Base-by-base conservation (phyloP, 768 basidiomycete species). In the Termitomyces sp. region DNA sequence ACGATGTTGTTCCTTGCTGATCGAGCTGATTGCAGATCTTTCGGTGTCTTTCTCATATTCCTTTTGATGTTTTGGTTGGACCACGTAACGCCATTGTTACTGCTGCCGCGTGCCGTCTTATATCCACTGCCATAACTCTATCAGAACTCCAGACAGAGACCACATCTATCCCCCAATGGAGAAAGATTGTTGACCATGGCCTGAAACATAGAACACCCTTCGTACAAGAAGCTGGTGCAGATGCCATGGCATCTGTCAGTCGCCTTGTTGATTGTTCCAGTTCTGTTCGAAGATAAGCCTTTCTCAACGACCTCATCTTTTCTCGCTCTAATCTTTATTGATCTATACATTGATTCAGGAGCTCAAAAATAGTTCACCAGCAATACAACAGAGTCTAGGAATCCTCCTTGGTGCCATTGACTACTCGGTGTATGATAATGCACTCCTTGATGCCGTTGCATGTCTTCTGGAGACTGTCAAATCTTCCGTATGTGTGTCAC, bases 151-250 rank as follows among this genome's bases (percentile, higher is more conserved):
- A 73, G n/a, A 60, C 74, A 14, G 67, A 74, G 50, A 62, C 74
- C 24, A 65, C 82, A 13, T 72, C 76, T 39, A 77, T 82, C 16
- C 81, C 84, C 4, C 71, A 79, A 58, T 95, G 93, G 93, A 75
- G 77, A 54, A 75, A 79, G 42, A 73, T 96, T 42, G 71, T 95
- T 39, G 87, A 94, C 65, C 74, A 80, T 55, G 84, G 87, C 18
- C 74, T 95, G 58, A 89, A 87, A 71, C 86, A 91, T 67, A 78
- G 85, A 59, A 82, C 74, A 45, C 64, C 68, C 1, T 65, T 71
- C 16, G 90, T 90, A 3, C 95, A 95, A 71, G 85, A 90, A 63
- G 85, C 87, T 8, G 91, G 88, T 34, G 88, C 93, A 13, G 70
- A 68, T 26, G 88, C 90, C 6, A 80, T 93, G 76, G 80, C 82